These are phyloP conservation scores for Russula brevipes DNA, from an alignment of 768 basidiomycete species.

Conservation along the genomic window DNA sequence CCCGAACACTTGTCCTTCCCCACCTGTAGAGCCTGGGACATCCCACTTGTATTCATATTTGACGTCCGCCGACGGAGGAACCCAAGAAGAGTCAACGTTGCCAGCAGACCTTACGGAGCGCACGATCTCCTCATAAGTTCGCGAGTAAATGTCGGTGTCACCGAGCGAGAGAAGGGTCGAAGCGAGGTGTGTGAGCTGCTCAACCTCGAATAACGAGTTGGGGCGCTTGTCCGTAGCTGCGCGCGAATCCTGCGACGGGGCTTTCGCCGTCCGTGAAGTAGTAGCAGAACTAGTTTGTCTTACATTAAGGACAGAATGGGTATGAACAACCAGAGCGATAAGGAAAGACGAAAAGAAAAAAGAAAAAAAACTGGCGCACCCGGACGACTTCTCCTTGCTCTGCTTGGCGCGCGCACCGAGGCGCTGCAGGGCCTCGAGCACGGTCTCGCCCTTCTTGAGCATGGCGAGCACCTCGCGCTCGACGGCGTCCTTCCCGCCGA, in stretches of 20 bases:
- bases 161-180: constrained; percentile 85
- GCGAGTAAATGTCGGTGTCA: constrained; percentile 80
- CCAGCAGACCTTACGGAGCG: constrained; percentile 70
- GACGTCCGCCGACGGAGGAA: constrained; percentile 68
- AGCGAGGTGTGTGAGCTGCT: constrained; percentile 76
- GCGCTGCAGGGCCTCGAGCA: constrained; percentile 83
- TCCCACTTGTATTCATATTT: constrained; percentile 84
- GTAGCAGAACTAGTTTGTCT: constrained; percentile 9
- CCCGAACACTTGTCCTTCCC: constrained; percentile 57
- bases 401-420: constrained; percentile 68
- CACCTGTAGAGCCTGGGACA: constrained; percentile 42
- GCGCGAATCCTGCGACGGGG: neutral
- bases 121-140: constrained; percentile 80
- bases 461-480: constrained; percentile 64
- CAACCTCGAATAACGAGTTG: constrained; percentile 52
- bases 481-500: constrained; percentile 58
- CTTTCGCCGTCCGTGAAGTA: constrained; percentile 10
- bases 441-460: constrained; percentile 86
- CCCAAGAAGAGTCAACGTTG: constrained; percentile 61
- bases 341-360: too few species aligned
- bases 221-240: constrained; percentile 1
- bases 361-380: constrained; percentile 16
- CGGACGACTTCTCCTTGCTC: constrained; percentile 28
- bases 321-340: neutral
- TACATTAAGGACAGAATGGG: neutral